Percentiles rank a stretch among this genome's conserved stretches.
Conservation (phyloP, 2,329 filamentous ascomycete genomes). For the Colletotrichum cordylinicola region DNA sequence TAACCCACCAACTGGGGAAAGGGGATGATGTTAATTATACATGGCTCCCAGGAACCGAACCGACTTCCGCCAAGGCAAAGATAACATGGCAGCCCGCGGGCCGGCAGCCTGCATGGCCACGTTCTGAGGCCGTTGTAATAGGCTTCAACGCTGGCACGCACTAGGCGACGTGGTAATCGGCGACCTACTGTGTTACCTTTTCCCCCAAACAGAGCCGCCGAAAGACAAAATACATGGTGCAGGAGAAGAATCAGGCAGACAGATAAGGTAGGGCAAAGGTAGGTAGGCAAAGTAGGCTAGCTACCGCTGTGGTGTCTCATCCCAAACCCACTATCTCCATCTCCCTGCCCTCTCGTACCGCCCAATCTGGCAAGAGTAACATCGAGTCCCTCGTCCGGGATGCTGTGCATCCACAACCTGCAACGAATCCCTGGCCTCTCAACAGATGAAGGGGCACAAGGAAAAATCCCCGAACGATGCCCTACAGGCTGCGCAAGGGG, state of each 20-base stretch:
- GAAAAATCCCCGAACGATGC: neutral
- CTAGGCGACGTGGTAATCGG: slow-evolving; percentile 1
- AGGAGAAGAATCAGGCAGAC: neutral
- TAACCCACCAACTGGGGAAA: neutral
- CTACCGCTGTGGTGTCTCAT: neutral
- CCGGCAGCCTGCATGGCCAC: neutral
- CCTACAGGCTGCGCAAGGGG: neutral
- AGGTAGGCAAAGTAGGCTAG: neutral
- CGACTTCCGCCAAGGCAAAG: neutral
- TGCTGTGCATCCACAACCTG: neutral
- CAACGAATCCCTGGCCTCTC: neutral
- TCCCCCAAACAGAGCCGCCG: neutral
- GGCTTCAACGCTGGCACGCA: neutral
- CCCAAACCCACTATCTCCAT: neutral
- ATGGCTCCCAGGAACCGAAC: neutral
- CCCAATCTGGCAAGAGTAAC: neutral
- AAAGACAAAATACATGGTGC: neutral
- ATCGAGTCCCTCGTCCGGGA: neutral
- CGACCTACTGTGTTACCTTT: neutral
- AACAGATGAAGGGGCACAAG: neutral
- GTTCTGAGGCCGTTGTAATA: neutral
- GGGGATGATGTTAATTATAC: neutral
- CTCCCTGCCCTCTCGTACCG: neutral
- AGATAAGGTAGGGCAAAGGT: neutral
- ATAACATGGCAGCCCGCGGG: neutral